Conservation (phyloP, 306 rosid species). For the Acacia melanoxylon region DNA sequence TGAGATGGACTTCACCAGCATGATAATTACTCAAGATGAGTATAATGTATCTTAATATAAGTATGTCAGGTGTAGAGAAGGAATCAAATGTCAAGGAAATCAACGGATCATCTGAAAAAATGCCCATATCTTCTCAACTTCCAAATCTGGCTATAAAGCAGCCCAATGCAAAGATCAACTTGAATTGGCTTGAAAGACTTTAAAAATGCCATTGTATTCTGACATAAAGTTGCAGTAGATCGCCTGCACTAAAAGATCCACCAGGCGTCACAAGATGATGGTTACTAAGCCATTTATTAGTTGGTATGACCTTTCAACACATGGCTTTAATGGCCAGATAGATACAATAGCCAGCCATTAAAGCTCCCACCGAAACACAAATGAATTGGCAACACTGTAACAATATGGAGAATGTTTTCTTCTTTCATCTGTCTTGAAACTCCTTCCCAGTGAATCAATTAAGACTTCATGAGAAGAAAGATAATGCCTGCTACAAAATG, state of each 20-base stretch:
- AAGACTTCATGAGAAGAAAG: background rate
- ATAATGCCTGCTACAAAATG: background rate
- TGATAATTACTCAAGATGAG: no score
- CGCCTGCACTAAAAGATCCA: background rate
- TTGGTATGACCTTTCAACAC: conserved; percentile 17
- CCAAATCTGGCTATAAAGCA: no score
- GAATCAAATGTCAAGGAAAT: no score
- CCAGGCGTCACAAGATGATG: background rate
- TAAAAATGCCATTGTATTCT: no score
- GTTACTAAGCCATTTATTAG: conserved; percentile 16
- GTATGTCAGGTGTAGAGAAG: no score
- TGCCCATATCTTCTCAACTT: no score
- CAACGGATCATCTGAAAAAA: no score
- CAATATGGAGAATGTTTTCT: background rate
- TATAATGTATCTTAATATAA: no score
- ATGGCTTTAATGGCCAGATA: conserved; percentile 5
- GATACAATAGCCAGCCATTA: conserved; percentile 5
- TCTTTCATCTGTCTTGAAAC: conserved; percentile 1
- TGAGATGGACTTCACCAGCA: no score
- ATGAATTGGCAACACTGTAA: background rate
- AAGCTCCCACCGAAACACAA: background rate
- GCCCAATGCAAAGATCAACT: no score
- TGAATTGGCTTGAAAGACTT: no score
- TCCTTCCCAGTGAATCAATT: conserved; percentile 10
- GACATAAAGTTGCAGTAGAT: background rate